Base-by-base conservation (phyloP, 2,329 filamentous ascomycete species). In the Spiromastix sp. region DNA sequence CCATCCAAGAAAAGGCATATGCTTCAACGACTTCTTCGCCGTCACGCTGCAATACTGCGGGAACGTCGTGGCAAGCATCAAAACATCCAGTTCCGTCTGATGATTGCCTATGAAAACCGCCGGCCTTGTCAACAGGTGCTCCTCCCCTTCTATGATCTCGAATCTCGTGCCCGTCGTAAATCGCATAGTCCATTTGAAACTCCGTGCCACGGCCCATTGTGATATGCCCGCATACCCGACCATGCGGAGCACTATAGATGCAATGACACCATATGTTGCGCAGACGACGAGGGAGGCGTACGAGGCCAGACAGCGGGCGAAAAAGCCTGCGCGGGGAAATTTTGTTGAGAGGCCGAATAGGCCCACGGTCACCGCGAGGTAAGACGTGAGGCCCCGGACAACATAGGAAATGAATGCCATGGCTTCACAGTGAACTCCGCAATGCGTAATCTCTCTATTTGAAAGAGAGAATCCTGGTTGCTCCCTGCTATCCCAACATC, bases 91-190 rank as follows among this genome's bases (percentile, higher is more conserved):
- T 64, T 96, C 91, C 15, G 83, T 85, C 71, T 98, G 91, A 65
- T 98, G 91, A 63, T 96, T 96, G 26, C 82, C 83, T 48, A 98
- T 71, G 52, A 98, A 87, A 38, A 98, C 82, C 38, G 85, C 87
- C 1, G 91, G 91, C 34, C 89, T 75, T 7, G 68, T 78, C 30
- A 65, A 64, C 39, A 87, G 73, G 47, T 78, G 56, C 45, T 77
- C 61, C 40, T 76, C 51, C 9, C 87, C 85, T 29, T 80, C 71
- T 32, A 94, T 63, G 42, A 70, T 61, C 26, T 74, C 69, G 55
- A 96, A 95, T 40, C 69, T 72, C 32, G 95, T 71, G 41, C 89
- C 89, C 1, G 85, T 86, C 31, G 75, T 72, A 30, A 72, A 59
- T 47, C 70, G 70, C 81, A 94, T 93, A 46, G 73, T 56, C 64